Evolutionary conservation across 176 grass and related monocot species (phyloP).

Genomic region (Microstegium vimineum): DNA sequence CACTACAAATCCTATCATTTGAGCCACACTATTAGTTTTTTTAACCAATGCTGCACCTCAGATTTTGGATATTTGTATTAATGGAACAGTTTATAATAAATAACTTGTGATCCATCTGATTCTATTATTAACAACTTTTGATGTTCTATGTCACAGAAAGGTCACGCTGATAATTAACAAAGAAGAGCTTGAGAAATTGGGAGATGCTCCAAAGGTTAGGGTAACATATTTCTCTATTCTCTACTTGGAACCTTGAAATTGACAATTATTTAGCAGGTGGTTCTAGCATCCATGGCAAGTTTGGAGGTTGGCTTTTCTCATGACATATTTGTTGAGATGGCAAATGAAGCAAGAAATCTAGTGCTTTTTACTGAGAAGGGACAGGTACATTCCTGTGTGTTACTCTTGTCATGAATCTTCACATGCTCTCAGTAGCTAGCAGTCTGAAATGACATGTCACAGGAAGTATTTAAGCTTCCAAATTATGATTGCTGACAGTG

Average conservation of each 20-base stretch:
- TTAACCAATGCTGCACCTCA: neutral
- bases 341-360: constrained; percentile 79
- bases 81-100: constrained; percentile 1
- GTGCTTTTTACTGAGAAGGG: constrained; percentile 95
- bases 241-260: constrained; percentile 23
- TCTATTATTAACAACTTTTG: constrained; percentile 11
- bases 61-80: neutral
- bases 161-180: constrained; percentile 83
- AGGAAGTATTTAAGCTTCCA: neutral
- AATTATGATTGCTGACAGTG: neutral
- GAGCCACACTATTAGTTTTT: neutral
- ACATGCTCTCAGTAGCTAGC: constrained; percentile 9
- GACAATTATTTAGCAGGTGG: constrained; percentile 63
- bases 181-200: constrained; percentile 73
- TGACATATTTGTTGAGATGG: constrained; percentile 98
- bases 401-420: constrained; percentile 7
- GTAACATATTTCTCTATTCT: constrained; percentile 33
- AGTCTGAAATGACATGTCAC: neutral
- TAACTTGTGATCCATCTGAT: constrained; percentile 6
- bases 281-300: constrained; percentile 95
- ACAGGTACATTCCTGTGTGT: constrained; percentile 51
- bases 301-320: constrained; percentile 96
- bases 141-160: constrained; percentile 47
- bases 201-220: constrained; percentile 85
- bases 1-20: neutral